Evolutionary conservation across 768 basidiomycete species (phyloP).

Genomic region (Panus rudis): DNA sequence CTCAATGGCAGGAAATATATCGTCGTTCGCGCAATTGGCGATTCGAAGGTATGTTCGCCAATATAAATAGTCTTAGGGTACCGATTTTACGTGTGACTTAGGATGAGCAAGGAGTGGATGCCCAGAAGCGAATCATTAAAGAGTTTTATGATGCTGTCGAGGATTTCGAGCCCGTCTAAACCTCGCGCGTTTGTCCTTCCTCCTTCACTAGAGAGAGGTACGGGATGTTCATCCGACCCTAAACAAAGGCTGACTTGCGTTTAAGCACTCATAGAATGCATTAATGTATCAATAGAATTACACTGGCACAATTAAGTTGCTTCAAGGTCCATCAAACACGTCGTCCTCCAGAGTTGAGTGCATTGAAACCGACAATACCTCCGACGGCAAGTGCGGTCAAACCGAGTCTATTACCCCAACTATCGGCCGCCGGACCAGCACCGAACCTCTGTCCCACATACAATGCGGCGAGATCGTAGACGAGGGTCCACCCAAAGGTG

Average conservation of each 20-base stretch:
- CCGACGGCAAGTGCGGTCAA: slow-evolving; percentile 18
- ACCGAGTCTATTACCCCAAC: slow-evolving; percentile 18
- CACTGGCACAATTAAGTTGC: no score
- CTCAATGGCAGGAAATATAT: slow-evolving; percentile 77
- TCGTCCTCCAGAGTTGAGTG: no score
- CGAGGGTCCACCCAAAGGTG: slow-evolving; percentile 16
- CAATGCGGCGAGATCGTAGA: slow-evolving; percentile 18
- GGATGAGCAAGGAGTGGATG: slow-evolving; percentile 58
- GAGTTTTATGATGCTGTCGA: slow-evolving; percentile 84
- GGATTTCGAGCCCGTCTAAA: slow-evolving; percentile 53
- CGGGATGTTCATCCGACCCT: no score
- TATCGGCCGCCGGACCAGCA: slow-evolving; percentile 8
- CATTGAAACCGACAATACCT: slow-evolving; percentile 16
- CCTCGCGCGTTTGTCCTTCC: no score
- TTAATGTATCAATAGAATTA: no score
- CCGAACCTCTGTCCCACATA: slow-evolving; percentile 16
- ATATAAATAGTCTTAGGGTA: not conserved
- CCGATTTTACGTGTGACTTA: slow-evolving; percentile 8
- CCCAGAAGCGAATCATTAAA: slow-evolving; percentile 72
- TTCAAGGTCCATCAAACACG: no score
- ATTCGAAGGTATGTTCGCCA: slow-evolving; percentile 38
- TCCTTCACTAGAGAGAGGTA: no score
- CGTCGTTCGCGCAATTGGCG: slow-evolving; percentile 64
- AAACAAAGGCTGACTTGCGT: no score
- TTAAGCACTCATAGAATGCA: no score